A percentile compares a stretch with the other conserved stretches of the same genome.
phyloP scores from a whole-genome alignment of 768 basidiomycete genomes.

The Phlebiopsis gigantea region DNA sequence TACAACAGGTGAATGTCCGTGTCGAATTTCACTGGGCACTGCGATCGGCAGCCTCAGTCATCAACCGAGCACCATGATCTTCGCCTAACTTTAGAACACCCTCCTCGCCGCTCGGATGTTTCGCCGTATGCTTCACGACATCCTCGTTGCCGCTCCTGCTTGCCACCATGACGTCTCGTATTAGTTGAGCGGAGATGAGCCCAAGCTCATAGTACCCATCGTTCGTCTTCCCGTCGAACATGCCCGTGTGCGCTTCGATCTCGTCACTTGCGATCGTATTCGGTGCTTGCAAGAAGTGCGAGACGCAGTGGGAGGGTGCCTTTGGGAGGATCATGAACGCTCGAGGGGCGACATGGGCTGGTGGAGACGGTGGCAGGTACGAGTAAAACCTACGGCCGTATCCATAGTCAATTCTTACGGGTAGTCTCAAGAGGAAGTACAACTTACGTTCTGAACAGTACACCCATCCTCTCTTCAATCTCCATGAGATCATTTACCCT shows the following conservation, averaged over 20 bases:
- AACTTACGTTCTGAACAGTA: conserved; percentile 70
- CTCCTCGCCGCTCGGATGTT: conserved; percentile 7
- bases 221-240: conserved; percentile 79
- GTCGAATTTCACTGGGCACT: not conserved
- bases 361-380: conserved; percentile 64
- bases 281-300: conserved; percentile 56
- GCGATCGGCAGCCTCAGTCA: conserved; percentile 1
- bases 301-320: conserved; percentile 35
- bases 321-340: conserved; percentile 80
- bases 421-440: not conserved
- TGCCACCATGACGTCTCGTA: conserved; percentile 49
- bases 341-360: conserved; percentile 46
- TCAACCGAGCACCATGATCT: conserved; percentile 4
- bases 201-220: conserved; percentile 91
- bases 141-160: conserved; percentile 8
- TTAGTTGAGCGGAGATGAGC: conserved; percentile 53
- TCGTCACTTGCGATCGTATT: conserved; percentile 74
- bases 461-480: conserved; percentile 54
- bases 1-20: not conserved
- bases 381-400: conserved; percentile 65
- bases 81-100: conserved; percentile 9
- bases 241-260: conserved; percentile 79
- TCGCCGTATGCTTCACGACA: conserved; percentile 1
- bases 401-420: not conserved
- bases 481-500: conserved; percentile 61